Conservation (phyloP, 2,329 filamentous ascomycete species). For the Cytospora piceicola region DNA sequence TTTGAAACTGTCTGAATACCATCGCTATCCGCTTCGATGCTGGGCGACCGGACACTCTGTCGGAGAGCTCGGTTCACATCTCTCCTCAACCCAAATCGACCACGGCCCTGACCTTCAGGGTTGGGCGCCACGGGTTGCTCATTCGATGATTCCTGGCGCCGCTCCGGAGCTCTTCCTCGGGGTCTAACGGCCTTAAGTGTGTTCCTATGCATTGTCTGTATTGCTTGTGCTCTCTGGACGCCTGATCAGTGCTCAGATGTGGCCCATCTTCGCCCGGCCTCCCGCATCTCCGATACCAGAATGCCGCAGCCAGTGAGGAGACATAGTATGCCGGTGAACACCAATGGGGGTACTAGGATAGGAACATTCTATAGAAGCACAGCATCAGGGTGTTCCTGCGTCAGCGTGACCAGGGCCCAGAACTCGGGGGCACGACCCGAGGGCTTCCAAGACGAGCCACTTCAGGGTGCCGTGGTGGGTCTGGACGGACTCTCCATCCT, state of each 20-base stretch:
- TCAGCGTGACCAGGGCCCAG: background rate
- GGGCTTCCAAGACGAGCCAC: background rate
- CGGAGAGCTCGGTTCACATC: too few species aligned
- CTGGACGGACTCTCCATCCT: background rate
- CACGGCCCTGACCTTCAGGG: too few species aligned
- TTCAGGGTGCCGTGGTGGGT: background rate
- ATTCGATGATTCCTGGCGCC: background rate
- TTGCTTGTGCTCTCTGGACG: background rate
- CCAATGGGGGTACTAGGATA: background rate
- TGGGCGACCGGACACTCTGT: too few species aligned
- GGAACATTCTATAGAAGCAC: background rate
- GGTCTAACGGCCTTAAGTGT: background rate
- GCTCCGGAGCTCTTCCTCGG: background rate
- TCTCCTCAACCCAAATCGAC: too few species aligned
- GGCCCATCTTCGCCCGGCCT: background rate
- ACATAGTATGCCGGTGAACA: background rate
- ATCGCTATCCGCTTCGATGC: too few species aligned
- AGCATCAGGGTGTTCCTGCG: background rate
- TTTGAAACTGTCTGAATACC: too few species aligned
- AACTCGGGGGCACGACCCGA: constrained; percentile 1
- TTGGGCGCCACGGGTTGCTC: too few species aligned
- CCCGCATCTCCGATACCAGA: background rate
- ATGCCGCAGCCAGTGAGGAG: background rate
- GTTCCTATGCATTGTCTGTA: background rate
- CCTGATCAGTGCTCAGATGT: background rate